A percentile compares a stretch with the other conserved stretches of the same genome.
These are phyloP conservation scores for Helianthus tuberosus DNA, from an alignment of 129 eudicot genomes.

Conservation along the genomic window DNA sequence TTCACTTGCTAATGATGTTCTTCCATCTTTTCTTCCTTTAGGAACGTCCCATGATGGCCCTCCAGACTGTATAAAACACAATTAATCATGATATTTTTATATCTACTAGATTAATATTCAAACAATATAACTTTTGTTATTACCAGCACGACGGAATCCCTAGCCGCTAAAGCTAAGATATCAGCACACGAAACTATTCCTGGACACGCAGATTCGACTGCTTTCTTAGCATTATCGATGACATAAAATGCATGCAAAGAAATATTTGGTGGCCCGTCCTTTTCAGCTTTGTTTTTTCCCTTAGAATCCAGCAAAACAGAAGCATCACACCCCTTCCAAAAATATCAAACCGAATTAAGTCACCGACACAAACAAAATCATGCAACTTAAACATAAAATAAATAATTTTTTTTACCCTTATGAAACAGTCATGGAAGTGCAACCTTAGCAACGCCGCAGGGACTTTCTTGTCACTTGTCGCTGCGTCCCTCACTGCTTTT, in stretches of 20 bases:
- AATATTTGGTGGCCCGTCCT: slow-evolving; percentile 17
- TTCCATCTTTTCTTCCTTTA: slow-evolving; percentile 79
- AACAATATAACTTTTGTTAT: not conserved
- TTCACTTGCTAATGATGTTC: slow-evolving; percentile 66
- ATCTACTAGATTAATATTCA: not conserved
- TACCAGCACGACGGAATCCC: slow-evolving; percentile 21
- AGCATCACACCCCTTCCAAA: slow-evolving; percentile 16
- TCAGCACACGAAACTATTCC: slow-evolving; percentile 26
- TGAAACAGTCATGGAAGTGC: slow-evolving; percentile 24
- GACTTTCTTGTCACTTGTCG: slow-evolving; percentile 22
- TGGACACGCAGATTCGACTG: slow-evolving; percentile 21
- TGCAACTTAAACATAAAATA: too few relatives aligned
- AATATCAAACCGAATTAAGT: too few relatives aligned
- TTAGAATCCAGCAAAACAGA: slow-evolving; percentile 22
- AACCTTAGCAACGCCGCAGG: slow-evolving; percentile 21
- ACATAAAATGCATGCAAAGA: slow-evolving; percentile 22
- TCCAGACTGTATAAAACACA: slow-evolving; percentile 24
- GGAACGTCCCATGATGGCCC: slow-evolving; percentile 76
- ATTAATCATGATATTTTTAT: too few relatives aligned
- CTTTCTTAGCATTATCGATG: slow-evolving; percentile 16
- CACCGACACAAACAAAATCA: too few relatives aligned
- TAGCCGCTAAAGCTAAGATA: slow-evolving; percentile 25
- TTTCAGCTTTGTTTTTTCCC: slow-evolving; percentile 20
- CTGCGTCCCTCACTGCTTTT: slow-evolving; percentile 19
- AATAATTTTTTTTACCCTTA: not conserved